Conservation (phyloP, 164 flowering plant species). For the Annona squamosa region DNA sequence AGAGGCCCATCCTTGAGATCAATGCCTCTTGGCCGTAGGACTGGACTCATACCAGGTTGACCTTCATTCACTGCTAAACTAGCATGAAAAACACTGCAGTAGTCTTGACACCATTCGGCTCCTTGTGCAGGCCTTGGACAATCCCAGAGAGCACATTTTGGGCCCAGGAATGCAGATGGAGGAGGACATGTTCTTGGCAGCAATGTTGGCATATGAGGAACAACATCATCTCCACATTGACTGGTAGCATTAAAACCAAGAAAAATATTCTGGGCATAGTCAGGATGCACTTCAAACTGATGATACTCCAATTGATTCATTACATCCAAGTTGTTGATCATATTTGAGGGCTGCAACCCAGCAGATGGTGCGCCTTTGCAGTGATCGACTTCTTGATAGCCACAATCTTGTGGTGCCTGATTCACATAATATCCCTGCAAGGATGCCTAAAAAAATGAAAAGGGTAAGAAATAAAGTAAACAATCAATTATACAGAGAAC, state of each 20-base stretch:
- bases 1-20: slow-evolving; percentile 90
- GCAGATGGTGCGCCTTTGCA: slow-evolving; percentile 37
- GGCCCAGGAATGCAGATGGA: slow-evolving; percentile 94
- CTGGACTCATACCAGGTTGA: slow-evolving; percentile 91
- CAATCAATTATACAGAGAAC: not conserved
- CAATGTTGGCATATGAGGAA: slow-evolving; percentile 37
- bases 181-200: slow-evolving; percentile 62
- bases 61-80: slow-evolving; percentile 81
- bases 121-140: slow-evolving; percentile 95
- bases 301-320: slow-evolving; percentile 40
- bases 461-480: not conserved
- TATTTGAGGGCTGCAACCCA: slow-evolving; percentile 24
- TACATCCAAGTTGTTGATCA: slow-evolving; percentile 32
- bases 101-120: slow-evolving; percentile 71
- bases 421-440: slow-evolving; percentile 43
- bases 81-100: slow-evolving; percentile 85
- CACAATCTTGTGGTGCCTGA: slow-evolving; percentile 41
- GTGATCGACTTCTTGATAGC: slow-evolving; percentile 41
- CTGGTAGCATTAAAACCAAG: slow-evolving; percentile 30
- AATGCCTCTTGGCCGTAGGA: slow-evolving; percentile 94
- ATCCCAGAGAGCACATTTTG: slow-evolving; percentile 98
- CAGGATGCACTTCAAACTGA: slow-evolving; percentile 58
- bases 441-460: slow-evolving; percentile 2
- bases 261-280: slow-evolving; percentile 40
- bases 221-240: slow-evolving; percentile 36